Evolutionary conservation across 306 rosid genomes (phyloP).

Genomic region (Trifolium repens): DNA sequence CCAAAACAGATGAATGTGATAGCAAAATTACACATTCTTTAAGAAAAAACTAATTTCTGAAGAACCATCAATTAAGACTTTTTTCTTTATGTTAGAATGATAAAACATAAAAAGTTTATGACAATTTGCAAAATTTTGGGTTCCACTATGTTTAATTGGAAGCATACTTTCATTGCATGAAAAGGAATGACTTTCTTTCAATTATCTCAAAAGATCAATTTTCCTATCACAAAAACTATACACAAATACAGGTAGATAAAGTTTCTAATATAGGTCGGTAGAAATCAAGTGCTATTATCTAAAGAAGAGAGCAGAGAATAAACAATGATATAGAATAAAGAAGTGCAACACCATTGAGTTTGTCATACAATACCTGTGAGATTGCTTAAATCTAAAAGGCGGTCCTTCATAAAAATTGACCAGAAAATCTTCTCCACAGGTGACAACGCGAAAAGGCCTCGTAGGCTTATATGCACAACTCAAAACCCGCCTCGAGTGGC

Average conservation of each 20-base stretch:
- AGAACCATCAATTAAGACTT: background rate
- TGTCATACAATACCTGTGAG: slow-evolving; percentile 64
- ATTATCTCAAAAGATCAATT: background rate
- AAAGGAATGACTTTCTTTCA: background rate
- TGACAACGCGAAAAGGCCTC: slow-evolving; percentile 85
- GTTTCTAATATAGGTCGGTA: background rate
- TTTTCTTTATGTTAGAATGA: background rate
- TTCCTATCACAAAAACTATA: background rate
- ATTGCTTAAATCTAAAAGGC: slow-evolving; percentile 87
- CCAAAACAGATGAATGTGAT: slow-evolving; percentile 18
- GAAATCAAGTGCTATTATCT: background rate
- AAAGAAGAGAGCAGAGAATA: background rate
- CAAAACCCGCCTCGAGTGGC: slow-evolving; percentile 86
- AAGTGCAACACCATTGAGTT: background rate
- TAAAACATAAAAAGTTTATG: background rate
- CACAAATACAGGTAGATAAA: background rate
- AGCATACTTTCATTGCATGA: background rate
- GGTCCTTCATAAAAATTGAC: slow-evolving; percentile 97
- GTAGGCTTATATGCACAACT: slow-evolving; percentile 97
- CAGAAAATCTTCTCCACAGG: slow-evolving; percentile 92
- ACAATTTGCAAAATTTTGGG: background rate
- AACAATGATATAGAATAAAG: background rate
- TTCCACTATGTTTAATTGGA: background rate
- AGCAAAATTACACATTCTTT: background rate
- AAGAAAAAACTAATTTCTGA: background rate